A percentile compares a stretch with the other conserved stretches of the same genome.
phyloP scores from a whole-genome alignment of 2,329 filamentous ascomycete species.

The Trichophyton mentagrophytes region DNA sequence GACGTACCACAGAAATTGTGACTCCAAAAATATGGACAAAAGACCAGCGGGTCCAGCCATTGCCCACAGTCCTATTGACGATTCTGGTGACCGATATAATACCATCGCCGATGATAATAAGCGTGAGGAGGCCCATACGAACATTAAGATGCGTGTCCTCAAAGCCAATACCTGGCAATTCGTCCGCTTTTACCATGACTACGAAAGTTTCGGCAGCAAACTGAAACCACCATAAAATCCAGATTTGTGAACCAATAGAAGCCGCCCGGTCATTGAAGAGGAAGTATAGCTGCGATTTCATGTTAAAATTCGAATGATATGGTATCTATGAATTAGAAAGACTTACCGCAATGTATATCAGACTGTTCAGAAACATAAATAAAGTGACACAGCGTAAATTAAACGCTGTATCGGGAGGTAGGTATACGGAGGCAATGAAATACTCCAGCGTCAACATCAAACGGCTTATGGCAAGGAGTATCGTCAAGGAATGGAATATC shows the following conservation, averaged over 20 bases:
- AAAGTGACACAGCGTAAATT: background rate
- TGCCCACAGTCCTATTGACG: conserved; percentile 39
- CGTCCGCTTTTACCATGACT: conserved; percentile 42
- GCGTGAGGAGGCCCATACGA: conserved; percentile 49
- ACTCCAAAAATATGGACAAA: conserved; percentile 29
- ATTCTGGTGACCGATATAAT: conserved; percentile 47
- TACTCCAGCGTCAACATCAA: conserved; percentile 45
- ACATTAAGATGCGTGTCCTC: conserved; percentile 51
- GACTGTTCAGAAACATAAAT: background rate
- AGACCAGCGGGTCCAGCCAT: conserved; percentile 30
- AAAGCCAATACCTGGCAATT: conserved; percentile 47
- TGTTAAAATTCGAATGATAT: background rate
- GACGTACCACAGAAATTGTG: conserved; percentile 26
- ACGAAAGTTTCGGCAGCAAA: conserved; percentile 41
- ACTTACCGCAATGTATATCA: conserved; percentile 2
- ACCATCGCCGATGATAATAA: conserved; percentile 55
- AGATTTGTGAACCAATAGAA: conserved; percentile 22
- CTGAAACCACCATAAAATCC: conserved; percentile 44
- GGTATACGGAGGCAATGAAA: conserved; percentile 24
- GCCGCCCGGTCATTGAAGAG: conserved; percentile 18
- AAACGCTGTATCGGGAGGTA: background rate
- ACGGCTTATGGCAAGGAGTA: conserved; percentile 41
- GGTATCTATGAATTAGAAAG: background rate
- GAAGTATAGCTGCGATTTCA: conserved; percentile 23
- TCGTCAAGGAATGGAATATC: conserved; percentile 33